These are phyloP conservation scores for Komagataella pastoris DNA, from an alignment of 805 yeast genomes.

Conservation along the genomic window DNA sequence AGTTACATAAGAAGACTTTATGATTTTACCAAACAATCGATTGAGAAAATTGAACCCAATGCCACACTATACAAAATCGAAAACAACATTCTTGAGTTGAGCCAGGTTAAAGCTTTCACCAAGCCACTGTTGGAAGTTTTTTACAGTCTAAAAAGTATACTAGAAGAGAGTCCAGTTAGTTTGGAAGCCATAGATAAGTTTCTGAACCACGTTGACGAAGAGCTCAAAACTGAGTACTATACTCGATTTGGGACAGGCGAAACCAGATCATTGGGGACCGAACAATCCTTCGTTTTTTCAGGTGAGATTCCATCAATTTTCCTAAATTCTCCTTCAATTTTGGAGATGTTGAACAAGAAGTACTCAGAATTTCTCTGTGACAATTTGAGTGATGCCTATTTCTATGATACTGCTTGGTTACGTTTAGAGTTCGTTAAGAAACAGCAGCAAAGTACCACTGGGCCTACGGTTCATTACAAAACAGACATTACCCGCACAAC, in stretches of 20 bases:
- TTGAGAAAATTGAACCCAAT: background rate
- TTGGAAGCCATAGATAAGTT: conserved; percentile 46
- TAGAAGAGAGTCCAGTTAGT: conserved; percentile 39
- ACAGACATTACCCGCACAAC: background rate
- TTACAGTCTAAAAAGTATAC: conserved; percentile 32
- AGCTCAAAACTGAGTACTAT: background rate
- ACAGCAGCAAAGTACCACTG: background rate
- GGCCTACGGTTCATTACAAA: background rate
- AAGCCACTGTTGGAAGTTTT: conserved; percentile 39
- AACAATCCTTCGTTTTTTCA: background rate
- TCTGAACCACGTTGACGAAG: conserved; percentile 39
- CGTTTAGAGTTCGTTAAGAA: background rate
- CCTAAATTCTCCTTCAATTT: conserved; percentile 1
- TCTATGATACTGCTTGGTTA: conserved; percentile 10
- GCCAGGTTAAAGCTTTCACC: conserved; percentile 17
- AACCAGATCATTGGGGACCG: background rate
- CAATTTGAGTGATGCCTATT: conserved; percentile 16
- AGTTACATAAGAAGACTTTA: conserved; percentile 52
- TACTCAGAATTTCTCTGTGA: conserved; percentile 16
- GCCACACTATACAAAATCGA: background rate
- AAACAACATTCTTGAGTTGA: background rate
- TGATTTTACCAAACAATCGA: conserved; percentile 20
- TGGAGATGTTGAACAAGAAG: conserved; percentile 14
- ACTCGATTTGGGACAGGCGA: background rate
- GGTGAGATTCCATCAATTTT: conserved; percentile 5